phyloP scores from a whole-genome alignment of 2,329 filamentous ascomycete genomes.

The Penicillium sp. region DNA sequence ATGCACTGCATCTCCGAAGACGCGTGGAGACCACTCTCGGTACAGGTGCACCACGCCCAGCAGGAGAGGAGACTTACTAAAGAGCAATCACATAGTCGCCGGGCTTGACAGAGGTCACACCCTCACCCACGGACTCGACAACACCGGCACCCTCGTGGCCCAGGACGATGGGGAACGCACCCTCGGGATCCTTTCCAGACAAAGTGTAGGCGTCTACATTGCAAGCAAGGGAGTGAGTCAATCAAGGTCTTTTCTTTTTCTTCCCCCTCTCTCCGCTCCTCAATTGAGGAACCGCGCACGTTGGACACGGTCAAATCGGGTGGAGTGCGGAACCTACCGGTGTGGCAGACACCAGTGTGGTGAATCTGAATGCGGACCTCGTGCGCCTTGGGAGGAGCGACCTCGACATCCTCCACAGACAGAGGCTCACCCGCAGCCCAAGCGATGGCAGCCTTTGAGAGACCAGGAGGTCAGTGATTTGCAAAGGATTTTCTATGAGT shows the following conservation, averaged over 20 bases:
- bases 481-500: too few species aligned
- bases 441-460: conserved; percentile 72
- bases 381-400: conserved; percentile 78
- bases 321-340: conserved; percentile 52
- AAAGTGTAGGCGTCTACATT: conserved; percentile 79
- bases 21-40: too few species aligned
- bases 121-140: conserved; percentile 89
- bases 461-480: conserved; percentile 8
- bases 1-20: too few species aligned
- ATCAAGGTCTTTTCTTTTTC: too few species aligned
- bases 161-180: conserved; percentile 81
- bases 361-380: conserved; percentile 96
- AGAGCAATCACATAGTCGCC: conserved; percentile 88
- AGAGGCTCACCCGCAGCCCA: conserved; percentile 94
- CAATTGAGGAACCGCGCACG: conserved; percentile 1
- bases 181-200: conserved; percentile 95
- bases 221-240: conserved; percentile 1
- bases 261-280: too few species aligned
- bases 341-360: conserved; percentile 99
- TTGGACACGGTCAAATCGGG: background rate
- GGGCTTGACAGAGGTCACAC: conserved; percentile 87
- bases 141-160: conserved; percentile 89
- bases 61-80: conserved; percentile 53
- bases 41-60: too few species aligned
- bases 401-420: conserved; percentile 85